Evolutionary conservation across 1,284 basidiomycete genomes (phyloP).

Genomic region (Inonotus obliquus): DNA sequence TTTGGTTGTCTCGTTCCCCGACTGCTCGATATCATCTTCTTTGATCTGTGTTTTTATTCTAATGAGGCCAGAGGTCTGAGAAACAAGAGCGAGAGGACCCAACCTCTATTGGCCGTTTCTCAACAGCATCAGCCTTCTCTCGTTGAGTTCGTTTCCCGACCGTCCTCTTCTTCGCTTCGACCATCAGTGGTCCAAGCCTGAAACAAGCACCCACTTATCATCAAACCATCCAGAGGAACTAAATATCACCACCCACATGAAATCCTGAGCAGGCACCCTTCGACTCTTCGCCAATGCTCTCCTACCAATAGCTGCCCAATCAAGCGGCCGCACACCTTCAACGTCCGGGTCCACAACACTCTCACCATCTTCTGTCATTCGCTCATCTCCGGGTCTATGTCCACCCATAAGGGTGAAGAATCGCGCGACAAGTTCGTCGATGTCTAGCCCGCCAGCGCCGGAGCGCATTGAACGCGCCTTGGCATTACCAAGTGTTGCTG

Average conservation of each 20-base stretch:
- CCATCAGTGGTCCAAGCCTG: conserved; percentile 74
- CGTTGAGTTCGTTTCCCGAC: conserved; percentile 57
- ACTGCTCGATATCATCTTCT: conserved; percentile 71
- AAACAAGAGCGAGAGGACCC: not conserved
- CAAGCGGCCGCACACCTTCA: conserved; percentile 38
- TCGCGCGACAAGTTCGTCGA: conserved; percentile 76
- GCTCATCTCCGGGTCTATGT: conserved; percentile 33
- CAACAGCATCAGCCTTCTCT: conserved; percentile 68
- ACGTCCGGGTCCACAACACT: conserved; percentile 38
- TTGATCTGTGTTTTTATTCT: conserved; percentile 35
- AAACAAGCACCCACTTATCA: not conserved
- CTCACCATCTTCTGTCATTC: conserved; percentile 46
- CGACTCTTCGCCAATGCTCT: conserved; percentile 71
- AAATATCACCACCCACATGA: conserved; percentile 54
- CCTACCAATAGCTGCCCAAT: conserved; percentile 73
- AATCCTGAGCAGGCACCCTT: conserved; percentile 68
- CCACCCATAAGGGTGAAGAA: conserved; percentile 72
- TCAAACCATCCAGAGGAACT: not conserved
- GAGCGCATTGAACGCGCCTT: conserved; percentile 86
- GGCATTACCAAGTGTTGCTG: conserved; percentile 65
- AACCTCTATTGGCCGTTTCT: conserved; percentile 64
- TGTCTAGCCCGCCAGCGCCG: conserved; percentile 75
- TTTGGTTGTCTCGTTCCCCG: conserved; percentile 79
- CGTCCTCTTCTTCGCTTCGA: conserved; percentile 70
- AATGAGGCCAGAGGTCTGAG: not conserved